A percentile compares a stretch with the other conserved stretches of the same genome.
phyloP scores from a whole-genome alignment of 345 rosid species.

The Eucalyptus polyanthemos region DNA sequence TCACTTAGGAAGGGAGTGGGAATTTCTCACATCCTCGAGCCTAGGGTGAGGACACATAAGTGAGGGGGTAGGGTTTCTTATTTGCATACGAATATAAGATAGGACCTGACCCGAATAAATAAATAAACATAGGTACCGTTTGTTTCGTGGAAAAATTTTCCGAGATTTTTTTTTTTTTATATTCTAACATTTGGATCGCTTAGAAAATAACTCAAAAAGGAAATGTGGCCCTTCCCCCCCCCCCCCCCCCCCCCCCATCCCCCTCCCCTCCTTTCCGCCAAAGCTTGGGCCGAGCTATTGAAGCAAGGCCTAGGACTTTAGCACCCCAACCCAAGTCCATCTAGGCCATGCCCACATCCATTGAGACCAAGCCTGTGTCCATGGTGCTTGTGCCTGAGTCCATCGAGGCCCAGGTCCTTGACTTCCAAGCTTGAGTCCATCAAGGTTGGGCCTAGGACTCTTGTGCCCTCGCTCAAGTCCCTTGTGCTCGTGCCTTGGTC shows the following conservation, averaged over 20 bases:
- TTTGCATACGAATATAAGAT: too few species aligned
- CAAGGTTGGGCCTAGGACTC: rapidly evolving
- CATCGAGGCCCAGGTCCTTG: not conserved
- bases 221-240: too few species aligned
- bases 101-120: too few species aligned
- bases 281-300: rapidly evolving
- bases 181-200: rapidly evolving
- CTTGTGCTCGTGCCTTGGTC: rapidly evolving
- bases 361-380: not conserved
- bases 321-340: too few species aligned
- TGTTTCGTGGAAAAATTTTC: rapidly evolving
- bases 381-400: rapidly evolving
- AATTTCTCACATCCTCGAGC: rapidly evolving
- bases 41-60: rapidly evolving
- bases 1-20: rapidly evolving
- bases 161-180: rapidly evolving
- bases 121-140: not conserved
- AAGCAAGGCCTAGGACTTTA: too few species aligned
- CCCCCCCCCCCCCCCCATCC: too few species aligned
- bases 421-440: not conserved
- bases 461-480: rapidly evolving
- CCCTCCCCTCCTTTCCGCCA: too few species aligned
- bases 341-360: not conserved
- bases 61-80: too few species aligned
- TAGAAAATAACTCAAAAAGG: too few species aligned